These are phyloP conservation scores for Yarrowia sp. DNA, from an alignment of 805 yeast species.

Conservation along the genomic window DNA sequence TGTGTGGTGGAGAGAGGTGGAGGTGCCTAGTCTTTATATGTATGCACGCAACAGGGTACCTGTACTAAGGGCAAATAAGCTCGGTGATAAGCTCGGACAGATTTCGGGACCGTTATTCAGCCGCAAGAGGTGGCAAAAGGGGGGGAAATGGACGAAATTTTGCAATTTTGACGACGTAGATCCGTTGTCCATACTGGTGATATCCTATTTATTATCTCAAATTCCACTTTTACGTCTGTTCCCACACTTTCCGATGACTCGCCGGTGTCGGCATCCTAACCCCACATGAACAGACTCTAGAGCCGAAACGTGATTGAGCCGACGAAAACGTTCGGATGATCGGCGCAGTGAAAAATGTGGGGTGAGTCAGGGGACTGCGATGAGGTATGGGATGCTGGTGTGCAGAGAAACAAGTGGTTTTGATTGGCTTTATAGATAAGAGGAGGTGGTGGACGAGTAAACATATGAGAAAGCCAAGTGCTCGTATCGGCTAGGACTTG, in stretches of 20 bases:
- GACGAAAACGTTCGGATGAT: conserved; percentile 36
- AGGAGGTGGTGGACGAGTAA: too few relatives aligned
- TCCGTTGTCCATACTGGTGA: neutral
- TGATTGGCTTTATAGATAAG: too few relatives aligned
- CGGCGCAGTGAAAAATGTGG: conserved; percentile 35
- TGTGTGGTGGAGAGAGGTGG: neutral
- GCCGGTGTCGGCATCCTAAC: conserved; percentile 33
- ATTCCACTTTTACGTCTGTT: too few relatives aligned
- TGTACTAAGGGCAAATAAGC: conserved; percentile 12
- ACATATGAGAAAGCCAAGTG: too few relatives aligned
- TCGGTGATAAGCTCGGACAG: conserved; percentile 31
- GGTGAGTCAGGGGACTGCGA: conserved; percentile 19
- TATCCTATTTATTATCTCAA: neutral
- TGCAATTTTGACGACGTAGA: neutral
- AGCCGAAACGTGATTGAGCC: conserved; percentile 34
- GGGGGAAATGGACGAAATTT: too few relatives aligned
- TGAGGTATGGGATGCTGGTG: too few relatives aligned
- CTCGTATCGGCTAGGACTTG: too few relatives aligned
- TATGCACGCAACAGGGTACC: conserved; percentile 13
- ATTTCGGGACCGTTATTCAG: conserved; percentile 37
- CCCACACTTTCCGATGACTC: conserved; percentile 2
- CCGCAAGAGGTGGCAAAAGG: neutral
- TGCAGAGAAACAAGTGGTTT: too few relatives aligned
- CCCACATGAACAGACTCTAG: conserved; percentile 30
- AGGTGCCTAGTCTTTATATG: neutral